Evolutionary conservation across 208 protist species (phyloP), one percentile per base, ranked within the genome.

Genomic region (Tritrichomonas musculus): DNA sequence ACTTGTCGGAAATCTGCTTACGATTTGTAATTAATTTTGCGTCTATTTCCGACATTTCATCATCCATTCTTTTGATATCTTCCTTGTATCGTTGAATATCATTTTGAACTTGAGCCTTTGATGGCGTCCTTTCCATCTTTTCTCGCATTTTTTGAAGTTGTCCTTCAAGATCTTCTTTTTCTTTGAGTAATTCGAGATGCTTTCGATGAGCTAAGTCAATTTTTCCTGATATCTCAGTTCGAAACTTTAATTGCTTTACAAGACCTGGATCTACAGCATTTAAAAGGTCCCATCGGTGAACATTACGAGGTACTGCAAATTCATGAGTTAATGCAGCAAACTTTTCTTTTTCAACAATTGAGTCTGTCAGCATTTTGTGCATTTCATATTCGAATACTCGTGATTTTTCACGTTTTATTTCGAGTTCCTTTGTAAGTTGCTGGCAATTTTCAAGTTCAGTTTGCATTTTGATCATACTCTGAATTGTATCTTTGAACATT

Each of bases 261-360:
- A 39, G 53, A 2, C 17, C 44, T 4, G 73, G 73, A 84, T 84
- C 73, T n/a, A 84, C 73, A 84, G 73, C 36, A 39, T 84, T n/a
- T 5, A 84, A n/a, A 22, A 44, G 25, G 53, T 84, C 25, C 73
- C 73, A 84, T 53, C 73, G 27, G 30, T 84, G 73, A 53, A 84
- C 73, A n/a, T 84, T 84, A n/a, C 73, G 27, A 47, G 41, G 73
- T 53, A 84, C 44, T 25, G 73, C 36, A n/a, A 84, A 84, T 84
- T 84, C 73, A 84, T 84, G 36, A n/a, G 53, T 44, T 84, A 84
- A 84, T 84, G 73, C n/a, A 4, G 36, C 14, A 39, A 14, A 39
- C 22, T 84, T 84, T 33, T 53, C 41, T 47, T 33, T 53, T 84
- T 84, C 73, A 30, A 84, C 20, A 1, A 53, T 84, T 9, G 3